Evolutionary conservation across 148 eudicot species (phyloP), one percentile per base, ranked within the genome.

Genomic region (Oxyria digyna): DNA sequence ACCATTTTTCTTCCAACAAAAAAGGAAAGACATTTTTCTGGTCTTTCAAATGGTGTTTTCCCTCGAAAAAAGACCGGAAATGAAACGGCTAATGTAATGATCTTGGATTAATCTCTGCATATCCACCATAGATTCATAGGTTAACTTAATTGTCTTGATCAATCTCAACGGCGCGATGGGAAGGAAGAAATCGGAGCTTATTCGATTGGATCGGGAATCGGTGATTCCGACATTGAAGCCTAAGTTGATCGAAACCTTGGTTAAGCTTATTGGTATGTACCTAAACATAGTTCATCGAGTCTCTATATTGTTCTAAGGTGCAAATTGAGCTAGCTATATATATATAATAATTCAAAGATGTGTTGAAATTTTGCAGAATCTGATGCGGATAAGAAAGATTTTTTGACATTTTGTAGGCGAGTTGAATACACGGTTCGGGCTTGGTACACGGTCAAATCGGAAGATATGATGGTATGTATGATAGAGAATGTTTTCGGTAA

Each of bases 381-480:
- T 42, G 74, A 73, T 50, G 41, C 81, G 27, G 88, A 89, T 35
- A 76, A 77, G 59, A 77, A 80, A 45, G 88, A 85, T 54, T 89
- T 89, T 73, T 65, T 79, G 75, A 89, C 78, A 73, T 82, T 89
- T 42, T 85, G 89, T 71, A 89, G 87, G 84, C 78, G 88, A 72
- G 86, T 85, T 59, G 92, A 89, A 72, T 89, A 87, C 78, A 89
- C 91, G 4, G 81, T 89, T 74, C 91, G 91, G 67, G 91, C 91
- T 77, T 89, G 96, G 96, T 89, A 89, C 77, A 81, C 74, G 69
- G 76, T 89, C 11, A 83, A 87, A 26, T 87, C 87, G 54, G 96
- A 89, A 75, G 91, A 87, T 72, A 83, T 89, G 75, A 89, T 89
- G 96, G 96, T 89, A 80, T 35, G 6, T 35, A 35, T 35, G 38